Evolutionary conservation across 768 basidiomycete species (phyloP), one percentile per base, ranked within the genome.

Genomic region (Lentinula detonsa): DNA sequence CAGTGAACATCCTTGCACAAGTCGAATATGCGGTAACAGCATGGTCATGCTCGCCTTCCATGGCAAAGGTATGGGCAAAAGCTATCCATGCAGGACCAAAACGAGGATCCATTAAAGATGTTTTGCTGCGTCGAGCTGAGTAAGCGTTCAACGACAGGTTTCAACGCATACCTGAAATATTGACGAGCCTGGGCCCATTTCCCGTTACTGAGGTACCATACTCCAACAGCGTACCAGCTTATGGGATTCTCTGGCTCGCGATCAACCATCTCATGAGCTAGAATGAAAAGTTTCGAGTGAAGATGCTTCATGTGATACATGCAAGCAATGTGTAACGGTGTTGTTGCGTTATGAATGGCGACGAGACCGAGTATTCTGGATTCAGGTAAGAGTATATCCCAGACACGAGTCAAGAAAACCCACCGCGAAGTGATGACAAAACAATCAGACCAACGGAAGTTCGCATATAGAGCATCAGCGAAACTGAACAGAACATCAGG

Each of bases 21-120:
- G 97, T 98, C 23, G 96, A 98, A 73, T 99, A 99, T 1, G 97
- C 96, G 0, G 94, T 98, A 49, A 98, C 93, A 2, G 97, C 96
- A 68, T 98, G 95, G 66, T 98, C 96, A 75, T 98, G 97, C 71
- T 99, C 97, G 15, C 95, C 95, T 72, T 99, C 97, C 65, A 92
- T 78, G 2, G 96, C 93, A 75, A 97, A 99, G 0, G 95, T 95
- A 72, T 99, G 97, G 9, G 91, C 97, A 70, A 98, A 99, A 2
- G 95, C 93, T 55, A 98, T 85, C 97, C 97, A 99, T 0, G 96
- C 93, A 9, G 97, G 95, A 0, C 87, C 93, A 72, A 97, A 97
- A 4, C 96, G 84, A 18, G 95, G 92, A 70, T 99, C 96, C 88
- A 98, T 94, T 13, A 99, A 74, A 3, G 93, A 94, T 0, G 95